These are phyloP conservation scores for Fusarium sp. DNA, from an alignment of 2,329 filamentous ascomycete species.

Conservation along the genomic window DNA sequence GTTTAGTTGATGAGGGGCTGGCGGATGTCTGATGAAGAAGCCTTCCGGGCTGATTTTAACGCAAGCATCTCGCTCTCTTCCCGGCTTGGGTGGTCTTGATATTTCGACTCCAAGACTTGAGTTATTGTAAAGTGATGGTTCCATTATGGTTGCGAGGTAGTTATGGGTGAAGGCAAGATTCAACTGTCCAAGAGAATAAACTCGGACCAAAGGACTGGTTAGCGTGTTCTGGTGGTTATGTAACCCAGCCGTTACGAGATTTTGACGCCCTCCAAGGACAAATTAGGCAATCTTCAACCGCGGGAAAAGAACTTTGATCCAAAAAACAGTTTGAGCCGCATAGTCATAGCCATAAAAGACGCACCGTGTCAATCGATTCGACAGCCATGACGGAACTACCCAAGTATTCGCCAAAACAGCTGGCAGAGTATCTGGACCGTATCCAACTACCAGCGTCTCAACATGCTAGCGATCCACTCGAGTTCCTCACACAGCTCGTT, in stretches of 20 bases:
- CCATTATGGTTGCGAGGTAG: background rate
- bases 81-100: background rate
- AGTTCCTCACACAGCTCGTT: background rate
- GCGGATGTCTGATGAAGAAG: conserved; percentile 8
- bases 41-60: background rate
- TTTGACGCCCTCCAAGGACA: background rate
- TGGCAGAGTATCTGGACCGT: background rate
- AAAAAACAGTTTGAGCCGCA: background rate
- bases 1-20: background rate
- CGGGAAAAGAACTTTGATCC: background rate
- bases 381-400: background rate
- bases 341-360: background rate
- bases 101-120: conserved; percentile 39
- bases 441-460: background rate
- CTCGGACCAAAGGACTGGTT: background rate
- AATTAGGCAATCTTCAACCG: background rate
- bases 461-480: background rate
- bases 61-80: conserved; percentile 6
- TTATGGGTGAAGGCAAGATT: too few species aligned
- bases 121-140: background rate
- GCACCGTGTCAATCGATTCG: background rate
- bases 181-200: background rate
- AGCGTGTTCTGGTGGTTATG: background rate
- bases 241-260: background rate
- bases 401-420: background rate